phyloP scores from a whole-genome alignment of 2,329 filamentous ascomycete species.

The Aspergillus niger region DNA sequence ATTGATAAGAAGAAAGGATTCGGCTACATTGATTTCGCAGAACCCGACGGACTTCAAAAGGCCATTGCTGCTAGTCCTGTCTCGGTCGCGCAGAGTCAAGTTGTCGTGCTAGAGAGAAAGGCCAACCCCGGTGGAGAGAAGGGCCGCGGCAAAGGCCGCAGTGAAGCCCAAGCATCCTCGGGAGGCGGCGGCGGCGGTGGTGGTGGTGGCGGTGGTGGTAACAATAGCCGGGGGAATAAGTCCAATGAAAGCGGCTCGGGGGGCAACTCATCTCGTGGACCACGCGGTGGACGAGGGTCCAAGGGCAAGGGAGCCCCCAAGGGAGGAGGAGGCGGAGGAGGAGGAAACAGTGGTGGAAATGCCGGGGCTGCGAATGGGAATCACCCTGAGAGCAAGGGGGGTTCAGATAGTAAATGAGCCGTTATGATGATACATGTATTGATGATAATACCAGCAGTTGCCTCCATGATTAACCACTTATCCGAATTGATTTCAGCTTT shows the following conservation, averaged over 20 bases:
- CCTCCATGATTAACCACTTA: no score
- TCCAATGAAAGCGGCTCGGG: constrained; percentile 20
- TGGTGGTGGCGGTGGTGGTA: constrained; percentile 1
- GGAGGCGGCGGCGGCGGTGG: constrained; percentile 3
- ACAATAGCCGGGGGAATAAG: constrained; percentile 14
- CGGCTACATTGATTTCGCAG: constrained; percentile 85
- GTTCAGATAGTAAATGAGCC: constrained; percentile 21
- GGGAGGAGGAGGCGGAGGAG: constrained; percentile 7
- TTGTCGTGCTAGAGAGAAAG: constrained; percentile 75
- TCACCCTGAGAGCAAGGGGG: constrained; percentile 15
- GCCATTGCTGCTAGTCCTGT: constrained; percentile 82
- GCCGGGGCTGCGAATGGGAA: constrained; percentile 10
- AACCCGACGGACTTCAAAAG: constrained; percentile 70
- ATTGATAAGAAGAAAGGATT: constrained; percentile 95
- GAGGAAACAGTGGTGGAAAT: not conserved
- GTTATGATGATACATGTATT: constrained; percentile 9
- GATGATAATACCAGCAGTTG: constrained; percentile 11
- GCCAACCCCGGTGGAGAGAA: constrained; percentile 37
- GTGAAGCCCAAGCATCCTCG: constrained; percentile 22
- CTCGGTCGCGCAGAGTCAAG: constrained; percentile 77
- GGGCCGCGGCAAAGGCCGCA: constrained; percentile 33
- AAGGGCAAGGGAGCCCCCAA: constrained; percentile 21
- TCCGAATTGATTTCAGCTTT: not conserved
- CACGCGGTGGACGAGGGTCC: constrained; percentile 23
- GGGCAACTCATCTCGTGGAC: constrained; percentile 21